Conservation (phyloP, 1,284 basidiomycete genomes). For the Coniferiporia weirii region DNA sequence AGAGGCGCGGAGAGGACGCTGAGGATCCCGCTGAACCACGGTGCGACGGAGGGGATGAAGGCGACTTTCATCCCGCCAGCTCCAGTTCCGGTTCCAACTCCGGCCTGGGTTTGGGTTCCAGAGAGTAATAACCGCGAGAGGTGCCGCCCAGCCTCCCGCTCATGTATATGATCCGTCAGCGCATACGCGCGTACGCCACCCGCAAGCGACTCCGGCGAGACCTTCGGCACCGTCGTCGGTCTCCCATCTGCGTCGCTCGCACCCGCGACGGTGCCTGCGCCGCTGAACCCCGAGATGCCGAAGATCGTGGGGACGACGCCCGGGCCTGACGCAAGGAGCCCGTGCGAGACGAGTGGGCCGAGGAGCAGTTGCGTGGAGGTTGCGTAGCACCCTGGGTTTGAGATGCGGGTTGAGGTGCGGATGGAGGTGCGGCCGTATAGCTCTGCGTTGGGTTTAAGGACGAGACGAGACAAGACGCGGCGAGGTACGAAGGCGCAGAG, state of each 20-base stretch:
- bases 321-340: conserved; percentile 45
- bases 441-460: conserved; percentile 48
- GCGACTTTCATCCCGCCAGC: conserved; percentile 53
- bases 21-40: conserved; percentile 97
- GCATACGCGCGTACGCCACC: conserved; percentile 83
- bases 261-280: conserved; percentile 84
- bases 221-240: conserved; percentile 78
- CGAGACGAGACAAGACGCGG: conserved; percentile 24
- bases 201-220: conserved; percentile 69
- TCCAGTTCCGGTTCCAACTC: conserved; percentile 13
- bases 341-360: conserved; percentile 78
- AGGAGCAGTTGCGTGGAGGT: conserved; percentile 90
- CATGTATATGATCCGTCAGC: conserved; percentile 97
- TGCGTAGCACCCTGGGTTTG: conserved; percentile 97
- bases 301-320: conserved; percentile 82
- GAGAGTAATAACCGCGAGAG: conserved; percentile 54
- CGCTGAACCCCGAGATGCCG: conserved; percentile 91
- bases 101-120: too few species aligned
- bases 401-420: conserved; percentile 75
- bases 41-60: conserved; percentile 85
- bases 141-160: conserved; percentile 87
- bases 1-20: conserved; percentile 83
- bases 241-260: conserved; percentile 59
- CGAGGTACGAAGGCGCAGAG: too few species aligned
- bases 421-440: conserved; percentile 79